Evolutionary conservation across 352 stramenopile species (phyloP), one percentile per base, ranked within the genome.

Genomic region (Phytophthora parvispora): DNA sequence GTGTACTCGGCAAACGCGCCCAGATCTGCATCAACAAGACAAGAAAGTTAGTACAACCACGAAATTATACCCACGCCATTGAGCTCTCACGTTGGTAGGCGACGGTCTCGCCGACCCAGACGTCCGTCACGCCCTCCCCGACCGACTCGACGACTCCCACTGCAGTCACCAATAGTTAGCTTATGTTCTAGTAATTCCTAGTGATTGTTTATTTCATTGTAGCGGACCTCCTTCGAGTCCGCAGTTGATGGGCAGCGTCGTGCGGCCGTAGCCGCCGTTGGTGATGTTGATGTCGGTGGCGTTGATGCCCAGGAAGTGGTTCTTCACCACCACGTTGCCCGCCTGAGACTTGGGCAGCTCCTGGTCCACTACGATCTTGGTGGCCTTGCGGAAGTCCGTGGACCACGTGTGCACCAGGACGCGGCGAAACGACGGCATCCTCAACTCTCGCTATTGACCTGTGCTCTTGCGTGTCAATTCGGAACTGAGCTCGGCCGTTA

Each of bases 251-350:
- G 72, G 72, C 9, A 75, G 58, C 22, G 62, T 63, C 16, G 67
- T 62, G 61, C 56, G 51, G 12, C 66, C 60, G 55, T 60, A 64
- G 38, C 61, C 61, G 22, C 55, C 45, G 55, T 71, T 75, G 22
- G 80, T 87, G 40, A 87, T 72, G 75, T 84, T 87, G 66, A 90
- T 71, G 57, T 88, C 77, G 36, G 80, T 83, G 45, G 75, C 80
- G 38, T 88, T 86, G 69, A 88, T 82, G 16, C 77, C 79, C 27
- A 75, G 16, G 54, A 71, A 75, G 42, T 63, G 67, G 32, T 75
- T 75, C 67, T 80, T 64, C 15, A 86, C 69, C 48, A 88, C 66
- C 16, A 84, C 64, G 13, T 64, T 57, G n/a, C 77, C 77, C 2
- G 75, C 27, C 1, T 47, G 16, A 3, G 76, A 54, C 15, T 48